Percentiles rank a stretch among this genome's conserved stretches.
These are phyloP conservation scores for Coniochaeta prunicola DNA, from an alignment of 2,329 filamentous ascomycete species.

Conservation along the genomic window DNA sequence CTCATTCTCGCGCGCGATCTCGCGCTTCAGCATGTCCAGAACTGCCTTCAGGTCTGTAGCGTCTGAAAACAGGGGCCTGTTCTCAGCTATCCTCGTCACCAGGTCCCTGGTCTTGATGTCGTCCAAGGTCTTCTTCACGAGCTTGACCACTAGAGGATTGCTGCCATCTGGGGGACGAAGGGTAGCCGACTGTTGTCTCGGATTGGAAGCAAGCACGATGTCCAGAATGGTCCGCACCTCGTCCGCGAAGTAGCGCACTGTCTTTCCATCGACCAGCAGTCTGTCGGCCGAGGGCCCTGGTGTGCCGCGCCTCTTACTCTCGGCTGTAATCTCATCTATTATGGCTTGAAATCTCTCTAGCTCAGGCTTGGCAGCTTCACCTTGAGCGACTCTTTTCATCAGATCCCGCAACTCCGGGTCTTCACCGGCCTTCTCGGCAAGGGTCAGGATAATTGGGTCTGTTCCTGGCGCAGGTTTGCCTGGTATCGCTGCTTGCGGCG, in stretches of 20 bases:
- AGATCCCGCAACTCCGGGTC: conserved; percentile 67
- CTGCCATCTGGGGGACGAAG: conserved; percentile 45
- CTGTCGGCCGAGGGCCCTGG: conserved; percentile 47
- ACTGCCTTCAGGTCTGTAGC: conserved; percentile 45
- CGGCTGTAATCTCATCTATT: conserved; percentile 67
- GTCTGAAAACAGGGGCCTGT: conserved; percentile 43
- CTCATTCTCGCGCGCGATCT: conserved; percentile 28
- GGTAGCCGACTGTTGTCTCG: conserved; percentile 45
- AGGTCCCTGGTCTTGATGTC: conserved; percentile 40
- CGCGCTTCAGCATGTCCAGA: conserved; percentile 39
- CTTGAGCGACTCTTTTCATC: conserved; percentile 77
- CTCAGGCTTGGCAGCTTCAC: conserved; percentile 63
- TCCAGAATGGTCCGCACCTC: conserved; percentile 51
- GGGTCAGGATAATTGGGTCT: conserved; percentile 73
- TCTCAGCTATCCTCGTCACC: conserved; percentile 46
- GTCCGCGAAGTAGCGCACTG: conserved; percentile 52
- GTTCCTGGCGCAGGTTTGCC: conserved; percentile 23
- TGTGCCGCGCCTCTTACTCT: conserved; percentile 44
- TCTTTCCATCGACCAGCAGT: conserved; percentile 46
- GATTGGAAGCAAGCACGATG: conserved; percentile 53
- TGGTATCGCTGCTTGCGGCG: conserved; percentile 17
- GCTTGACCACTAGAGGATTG: conserved; percentile 47
- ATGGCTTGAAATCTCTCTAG: conserved; percentile 71
- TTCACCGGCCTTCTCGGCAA: conserved; percentile 68
- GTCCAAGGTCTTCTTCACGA: conserved; percentile 52